Base-by-base conservation (phyloP, 2,329 filamentous ascomycete genomes). In the Gaeumannomyces tritici region DNA sequence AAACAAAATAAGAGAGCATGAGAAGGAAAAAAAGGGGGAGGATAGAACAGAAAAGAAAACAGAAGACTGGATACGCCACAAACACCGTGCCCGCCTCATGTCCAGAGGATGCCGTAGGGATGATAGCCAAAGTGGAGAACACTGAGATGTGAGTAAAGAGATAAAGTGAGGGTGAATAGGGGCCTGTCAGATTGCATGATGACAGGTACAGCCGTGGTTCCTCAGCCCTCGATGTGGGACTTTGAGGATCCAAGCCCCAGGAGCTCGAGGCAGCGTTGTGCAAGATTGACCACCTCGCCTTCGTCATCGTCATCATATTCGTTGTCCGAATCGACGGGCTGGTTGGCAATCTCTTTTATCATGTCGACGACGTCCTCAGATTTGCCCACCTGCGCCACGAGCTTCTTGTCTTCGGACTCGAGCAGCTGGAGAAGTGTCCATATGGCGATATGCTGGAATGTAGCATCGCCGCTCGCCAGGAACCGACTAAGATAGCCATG, bases 371-470 rank as follows among this genome's bases (percentile, higher is more conserved):
- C 89, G 67, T 96, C 91, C 66, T 93, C 90, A 1, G 92, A 93
- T 71, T 93, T 90, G 69, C 90, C 88, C 68, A 99, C 97, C 59
- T 91, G 86, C 60, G 88, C 87, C 66, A 97, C 89, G n/a, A 99
- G 81, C 62, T 86, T 89, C 76, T 90, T 88, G 72, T 99, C 93
- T 73, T 96, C 93, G 0, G 93, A 97, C 76, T 99, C 95, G 60
- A 99, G 87, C 5, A 99, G 83, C 73, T 99, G 95, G 4, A 99
- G 83, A 59, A 99, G 78, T 1, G 95, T 99, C 95, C 95, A 99
- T 66, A 98, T 96, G 60, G 95, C 95, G 71, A 99, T 99, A 73
- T 99, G 95, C 76, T 99, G 95, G 81, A 99, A 99, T 0, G 95
- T 99, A 0, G 95, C 88, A 72, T 99, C 95, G 55, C 93, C 93